Evolutionary conservation across 345 rosid species (phyloP), one percentile per base, ranked within the genome.

Genomic region (Cardamine occulta): DNA sequence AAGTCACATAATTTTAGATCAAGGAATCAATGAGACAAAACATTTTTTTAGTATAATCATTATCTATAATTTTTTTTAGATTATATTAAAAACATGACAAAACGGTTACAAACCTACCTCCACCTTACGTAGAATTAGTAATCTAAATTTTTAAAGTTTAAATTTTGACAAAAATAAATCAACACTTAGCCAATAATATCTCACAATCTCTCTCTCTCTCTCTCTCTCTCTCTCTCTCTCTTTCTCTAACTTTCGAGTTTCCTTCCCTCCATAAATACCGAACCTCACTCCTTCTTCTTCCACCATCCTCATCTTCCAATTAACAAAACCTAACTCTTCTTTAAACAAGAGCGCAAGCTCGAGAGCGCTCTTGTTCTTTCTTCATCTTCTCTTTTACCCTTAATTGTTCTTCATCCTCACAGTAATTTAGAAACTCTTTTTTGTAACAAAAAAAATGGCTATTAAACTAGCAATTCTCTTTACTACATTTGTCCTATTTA

Each of bases 201-300:
- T 31, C 56, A 49, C 14, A 21, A 2, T 53, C 44, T 53, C 51
- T 68, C 51, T 68, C 44, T 39, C 40, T 37, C 54, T 2, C 1
- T 31, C 4, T 8, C 75, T 5, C 45, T 32, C 44, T 53, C 51
- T 68, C 51, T 68, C 44, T 39, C 40, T 37, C 54, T 2, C 1
- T 31, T 6, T 8, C 75, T 5, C 45, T 32, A 40, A 61, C 74
- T 60, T 40, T 68, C 66, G 80, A 55, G 52, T 72, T 57, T 49
- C 51, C 68, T 15, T 78, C 77, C 73, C 81, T 77, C 76, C 63
- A 72, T 78, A 78, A 78, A 72, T 78, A 78, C 73, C 68, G 35
- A 78, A 72, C 81, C 73, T 72, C 63, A 56, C 67, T 56, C 10
- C 67, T 4, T 8, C 55, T 71, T 70, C 52, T 3, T 72, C 61